A percentile compares a stretch with the other conserved stretches of the same genome.
Conservation (phyloP, 2,329 filamentous ascomycete genomes). For the Coleophoma cylindrospora region DNA sequence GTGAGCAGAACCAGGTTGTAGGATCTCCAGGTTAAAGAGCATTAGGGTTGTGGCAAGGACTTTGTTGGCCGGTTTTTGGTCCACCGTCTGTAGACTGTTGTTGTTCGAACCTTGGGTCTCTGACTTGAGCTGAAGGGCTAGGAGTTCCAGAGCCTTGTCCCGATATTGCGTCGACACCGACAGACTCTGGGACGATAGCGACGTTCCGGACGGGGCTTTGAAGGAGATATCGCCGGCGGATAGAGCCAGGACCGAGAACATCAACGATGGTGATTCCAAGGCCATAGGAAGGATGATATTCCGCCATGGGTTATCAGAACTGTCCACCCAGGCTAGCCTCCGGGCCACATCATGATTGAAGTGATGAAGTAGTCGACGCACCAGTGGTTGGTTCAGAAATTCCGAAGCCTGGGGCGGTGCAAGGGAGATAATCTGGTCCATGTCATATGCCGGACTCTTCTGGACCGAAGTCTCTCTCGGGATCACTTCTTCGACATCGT, state of each 20-base stretch:
- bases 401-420: background rate
- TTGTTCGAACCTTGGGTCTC: background rate
- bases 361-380: slow-evolving; percentile 2
- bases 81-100: background rate
- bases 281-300: slow-evolving; percentile 2
- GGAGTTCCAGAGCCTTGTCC: background rate
- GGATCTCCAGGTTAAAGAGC: slow-evolving; percentile 2
- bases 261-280: background rate
- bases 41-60: slow-evolving; percentile 2
- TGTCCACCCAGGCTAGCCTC: slow-evolving; percentile 3
- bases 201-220: background rate
- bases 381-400: background rate
- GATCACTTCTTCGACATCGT: background rate
- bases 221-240: slow-evolving; percentile 1
- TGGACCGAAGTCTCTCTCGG: background rate
- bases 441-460: background rate
- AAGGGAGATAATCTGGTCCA: background rate
- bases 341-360: slow-evolving; percentile 1
- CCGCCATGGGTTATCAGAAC: slow-evolving; percentile 3
- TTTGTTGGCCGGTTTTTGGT: background rate
- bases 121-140: slow-evolving; percentile 1
- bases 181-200: background rate
- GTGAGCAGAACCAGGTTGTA: slow-evolving; percentile 1
- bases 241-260: slow-evolving; percentile 1
- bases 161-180: background rate